phyloP scores from a whole-genome alignment of 192 early-diverging fungal species.

The Coemansia sp. region DNA sequence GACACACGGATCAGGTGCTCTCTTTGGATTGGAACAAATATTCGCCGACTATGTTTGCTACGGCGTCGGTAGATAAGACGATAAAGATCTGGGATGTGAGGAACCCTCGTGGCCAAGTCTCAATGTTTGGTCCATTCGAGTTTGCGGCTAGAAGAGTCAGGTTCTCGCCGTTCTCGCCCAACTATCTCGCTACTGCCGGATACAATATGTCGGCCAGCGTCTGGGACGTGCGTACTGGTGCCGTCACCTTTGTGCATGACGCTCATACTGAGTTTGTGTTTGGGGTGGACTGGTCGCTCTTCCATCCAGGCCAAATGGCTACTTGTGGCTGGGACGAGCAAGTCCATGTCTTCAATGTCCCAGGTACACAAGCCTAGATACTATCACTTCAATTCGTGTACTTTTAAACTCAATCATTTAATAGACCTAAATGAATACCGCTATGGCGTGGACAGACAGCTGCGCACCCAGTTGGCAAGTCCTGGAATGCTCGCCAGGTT shows the following conservation, averaged over 20 bases:
- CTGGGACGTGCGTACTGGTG: constrained; percentile 75
- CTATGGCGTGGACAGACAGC: constrained; percentile 21
- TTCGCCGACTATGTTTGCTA: constrained; percentile 77
- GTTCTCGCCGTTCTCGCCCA: constrained; percentile 87
- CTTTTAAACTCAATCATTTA: too few species aligned
- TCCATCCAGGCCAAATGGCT: constrained; percentile 83
- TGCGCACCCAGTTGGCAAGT: constrained; percentile 50
- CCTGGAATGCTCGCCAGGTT: constrained; percentile 45
- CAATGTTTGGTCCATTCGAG: constrained; percentile 84
- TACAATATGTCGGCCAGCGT: constrained; percentile 98
- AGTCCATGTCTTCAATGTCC: constrained; percentile 67
- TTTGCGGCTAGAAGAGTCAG: constrained; percentile 92
- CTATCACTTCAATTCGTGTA: background rate
- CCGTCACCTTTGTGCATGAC: constrained; percentile 74
- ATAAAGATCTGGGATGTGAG: constrained; percentile 94
- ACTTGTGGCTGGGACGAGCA: constrained; percentile 97
- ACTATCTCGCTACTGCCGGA: constrained; percentile 78
- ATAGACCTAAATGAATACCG: too few species aligned
- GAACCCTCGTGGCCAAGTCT: constrained; percentile 70
- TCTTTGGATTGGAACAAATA: constrained; percentile 99
- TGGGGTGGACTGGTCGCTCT: constrained; percentile 92
- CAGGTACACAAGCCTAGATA: background rate
- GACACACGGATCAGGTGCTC: constrained; percentile 87
- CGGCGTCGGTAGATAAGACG: constrained; percentile 86
- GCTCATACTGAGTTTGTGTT: constrained; percentile 96